Evolutionary conservation across 257 asterid genomes (phyloP), one percentile per base, ranked within the genome.

Genomic region (Primulina tabacum): DNA sequence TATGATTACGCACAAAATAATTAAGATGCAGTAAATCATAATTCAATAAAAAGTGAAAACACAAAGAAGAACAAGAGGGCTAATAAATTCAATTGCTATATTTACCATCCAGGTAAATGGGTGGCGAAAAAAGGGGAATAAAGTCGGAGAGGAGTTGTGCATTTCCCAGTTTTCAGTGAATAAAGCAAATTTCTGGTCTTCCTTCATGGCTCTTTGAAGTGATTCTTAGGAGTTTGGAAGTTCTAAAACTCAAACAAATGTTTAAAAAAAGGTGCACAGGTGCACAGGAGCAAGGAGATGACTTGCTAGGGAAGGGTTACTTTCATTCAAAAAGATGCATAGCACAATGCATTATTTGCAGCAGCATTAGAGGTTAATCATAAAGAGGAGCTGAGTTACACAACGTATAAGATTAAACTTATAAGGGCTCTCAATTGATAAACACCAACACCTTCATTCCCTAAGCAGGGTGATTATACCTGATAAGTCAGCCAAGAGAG

Each of bases 401-500:
- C 60, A 50, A 55, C 29, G 11, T 38, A 61, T 21, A 26, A 5
- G 38, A 38, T 38, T 62, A 20, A 35, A 61, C 35, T 61, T 52
- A 56, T 67, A 38, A 55, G 64, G 69, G 34, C 18, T 47, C 55
- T 62, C 78, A 68, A 57, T 4, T 72, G 65, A 55, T 17, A 20
- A 43, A 14, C 11, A 50, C n/a, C 26, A 43, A 62, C 28, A 62
- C 32, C 52, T 66, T 35, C 55, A 33, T 24, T 65, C 38, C 69
- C 20, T 47, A 43, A 65, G 17, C 17, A 33, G 28, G 16, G 70
- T 67, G 58, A 34, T 62, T 52, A 65, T 85, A 89, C 99, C 98
- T 74, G 99, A 86, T 82, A 94, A 89, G 85, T 94, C 99, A 81
- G 97, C 99, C 78, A 94, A 83, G 77, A 94, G 98, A 78, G 99